Evolutionary conservation across 2,329 filamentous ascomycete species (phyloP).

Genomic region (Gaeumannomyces tritici): DNA sequence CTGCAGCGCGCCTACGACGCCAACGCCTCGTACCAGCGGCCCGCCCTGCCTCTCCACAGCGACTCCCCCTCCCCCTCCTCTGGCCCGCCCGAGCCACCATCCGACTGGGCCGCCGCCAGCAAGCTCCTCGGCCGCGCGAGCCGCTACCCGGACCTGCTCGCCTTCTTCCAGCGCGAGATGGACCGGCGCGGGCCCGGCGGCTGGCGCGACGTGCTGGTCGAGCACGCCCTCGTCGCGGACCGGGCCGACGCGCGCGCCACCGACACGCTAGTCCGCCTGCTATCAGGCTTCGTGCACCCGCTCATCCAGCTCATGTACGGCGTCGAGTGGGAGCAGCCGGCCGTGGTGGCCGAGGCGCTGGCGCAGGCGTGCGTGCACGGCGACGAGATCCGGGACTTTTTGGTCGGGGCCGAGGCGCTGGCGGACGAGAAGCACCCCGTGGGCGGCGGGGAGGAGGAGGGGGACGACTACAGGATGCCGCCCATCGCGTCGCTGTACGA

Average conservation of each 20-base stretch:
- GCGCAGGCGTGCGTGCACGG: conserved; percentile 67
- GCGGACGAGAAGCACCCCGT: conserved; percentile 18
- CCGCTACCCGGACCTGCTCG: conserved; percentile 64
- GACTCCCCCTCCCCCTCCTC: no score
- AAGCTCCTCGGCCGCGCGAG: conserved; percentile 50
- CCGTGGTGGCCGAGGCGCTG: conserved; percentile 70
- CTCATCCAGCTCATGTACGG: conserved; percentile 81
- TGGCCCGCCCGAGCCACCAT: conserved; percentile 36
- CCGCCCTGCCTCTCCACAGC: conserved; percentile 34
- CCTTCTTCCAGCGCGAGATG: conserved; percentile 69
- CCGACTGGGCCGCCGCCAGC: conserved; percentile 45
- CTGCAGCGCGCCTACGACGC: conserved; percentile 55
- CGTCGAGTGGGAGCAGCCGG: conserved; percentile 72
- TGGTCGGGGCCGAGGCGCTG: conserved; percentile 42
- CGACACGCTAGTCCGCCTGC: conserved; percentile 60
- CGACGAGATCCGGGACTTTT: conserved; percentile 41
- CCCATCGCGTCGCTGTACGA: conserved; percentile 51
- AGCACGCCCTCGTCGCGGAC: conserved; percentile 53
- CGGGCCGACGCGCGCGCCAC: conserved; percentile 51
- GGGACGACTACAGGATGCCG: conserved; percentile 15
- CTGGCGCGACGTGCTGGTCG: conserved; percentile 44
- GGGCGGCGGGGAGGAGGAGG: no score
- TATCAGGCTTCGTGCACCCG: conserved; percentile 64
- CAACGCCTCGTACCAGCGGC: conserved; percentile 59
- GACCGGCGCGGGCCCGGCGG: conserved; percentile 44